Conservation (phyloP, 1,284 basidiomycete genomes). For the Cutaneotrichosporon dermatis region DNA sequence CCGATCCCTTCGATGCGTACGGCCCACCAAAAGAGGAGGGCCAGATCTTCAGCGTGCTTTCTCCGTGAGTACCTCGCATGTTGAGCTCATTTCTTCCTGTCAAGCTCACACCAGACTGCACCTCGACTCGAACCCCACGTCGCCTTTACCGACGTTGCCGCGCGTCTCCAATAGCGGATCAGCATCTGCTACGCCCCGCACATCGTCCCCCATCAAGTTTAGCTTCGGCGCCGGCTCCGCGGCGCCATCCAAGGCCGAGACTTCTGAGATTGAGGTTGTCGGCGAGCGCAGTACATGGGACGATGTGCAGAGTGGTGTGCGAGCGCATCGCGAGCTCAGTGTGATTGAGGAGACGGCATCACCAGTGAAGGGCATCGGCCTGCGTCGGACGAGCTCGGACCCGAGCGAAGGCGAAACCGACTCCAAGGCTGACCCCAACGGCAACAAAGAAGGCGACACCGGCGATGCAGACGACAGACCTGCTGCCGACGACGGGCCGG, state of each 20-base stretch:
- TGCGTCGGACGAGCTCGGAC: not conserved
- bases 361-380: not conserved
- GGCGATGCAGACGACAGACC: not conserved
- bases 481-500: slow-evolving; percentile 1
- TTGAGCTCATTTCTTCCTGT: not conserved
- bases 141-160: slow-evolving; percentile 35
- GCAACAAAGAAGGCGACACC: not conserved
- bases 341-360: slow-evolving; percentile 40
- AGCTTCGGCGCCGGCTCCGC: slow-evolving; percentile 20
- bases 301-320: slow-evolving; percentile 18
- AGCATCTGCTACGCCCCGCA: slow-evolving; percentile 11
- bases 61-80: slow-evolving; percentile 58
- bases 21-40: slow-evolving; percentile 81
- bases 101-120: slow-evolving; percentile 17
- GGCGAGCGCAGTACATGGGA: slow-evolving; percentile 28
- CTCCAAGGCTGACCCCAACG: not conserved
- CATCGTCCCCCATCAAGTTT: slow-evolving; percentile 23
- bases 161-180: slow-evolving; percentile 25
- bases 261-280: slow-evolving; percentile 25
- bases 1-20: slow-evolving; percentile 89
- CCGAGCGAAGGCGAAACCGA: not conserved
- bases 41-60: slow-evolving; percentile 86
- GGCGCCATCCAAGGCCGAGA: slow-evolving; percentile 9
- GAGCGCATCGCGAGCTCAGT: slow-evolving; percentile 40
- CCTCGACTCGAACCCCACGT: slow-evolving; percentile 33